These are phyloP conservation scores for Kodamaea lidongshanica DNA, from an alignment of 805 yeast genomes.

Conservation along the genomic window DNA sequence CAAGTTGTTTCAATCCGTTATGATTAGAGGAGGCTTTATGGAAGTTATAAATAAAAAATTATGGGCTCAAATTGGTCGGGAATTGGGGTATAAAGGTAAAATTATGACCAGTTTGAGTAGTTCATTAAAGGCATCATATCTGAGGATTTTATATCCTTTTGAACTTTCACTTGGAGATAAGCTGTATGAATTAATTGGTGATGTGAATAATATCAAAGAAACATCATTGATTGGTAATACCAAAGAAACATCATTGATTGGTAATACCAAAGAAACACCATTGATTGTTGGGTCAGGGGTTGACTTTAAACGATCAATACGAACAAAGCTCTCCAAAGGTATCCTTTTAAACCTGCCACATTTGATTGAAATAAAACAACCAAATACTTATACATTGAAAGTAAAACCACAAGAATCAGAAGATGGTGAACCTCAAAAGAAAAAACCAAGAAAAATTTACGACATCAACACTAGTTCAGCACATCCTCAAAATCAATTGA, in stretches of 20 bases:
- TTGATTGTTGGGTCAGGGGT: conserved; percentile 41
- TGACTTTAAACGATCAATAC: conserved; percentile 42
- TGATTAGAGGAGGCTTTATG: conserved; percentile 59
- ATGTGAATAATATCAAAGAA: conserved; percentile 6
- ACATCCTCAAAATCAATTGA: conserved; percentile 11
- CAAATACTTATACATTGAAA: conserved; percentile 14
- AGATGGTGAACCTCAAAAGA: conserved; percentile 3
- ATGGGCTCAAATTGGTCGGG: conserved; percentile 84
- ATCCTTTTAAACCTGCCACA: conserved; percentile 45
- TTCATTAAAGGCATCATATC: conserved; percentile 55
- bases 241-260: neutral
- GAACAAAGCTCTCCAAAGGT: conserved; percentile 45
- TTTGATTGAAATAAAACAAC: conserved; percentile 37
- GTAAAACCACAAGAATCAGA: conserved; percentile 1
- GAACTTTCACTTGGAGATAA: conserved; percentile 17
- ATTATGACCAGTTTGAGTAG: conserved; percentile 68
- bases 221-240: neutral
- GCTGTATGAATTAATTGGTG: conserved; percentile 1
- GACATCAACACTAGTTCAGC: conserved; percentile 9
- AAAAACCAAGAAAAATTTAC: conserved; percentile 6
- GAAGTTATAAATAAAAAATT: conserved; percentile 57
- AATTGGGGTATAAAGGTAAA: conserved; percentile 67
- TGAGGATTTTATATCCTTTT: conserved; percentile 33
- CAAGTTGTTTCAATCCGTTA: conserved; percentile 51
- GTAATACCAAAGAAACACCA: conserved; percentile 24